Evolutionary conservation across 1,139 yeast species (phyloP).

Genomic region (Insectozyma bohioensis): DNA sequence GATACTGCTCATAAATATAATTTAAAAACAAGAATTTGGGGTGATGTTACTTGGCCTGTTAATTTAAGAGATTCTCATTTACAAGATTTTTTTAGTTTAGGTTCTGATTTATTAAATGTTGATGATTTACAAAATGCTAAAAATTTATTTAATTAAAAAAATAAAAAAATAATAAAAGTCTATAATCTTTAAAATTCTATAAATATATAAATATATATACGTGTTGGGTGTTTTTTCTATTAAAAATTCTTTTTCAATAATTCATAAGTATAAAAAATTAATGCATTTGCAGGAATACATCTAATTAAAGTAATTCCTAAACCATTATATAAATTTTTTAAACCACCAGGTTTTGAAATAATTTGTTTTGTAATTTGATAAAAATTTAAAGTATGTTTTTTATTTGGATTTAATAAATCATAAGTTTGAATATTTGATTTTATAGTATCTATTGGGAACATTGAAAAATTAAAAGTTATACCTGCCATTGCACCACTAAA

Average conservation of each 20-base stretch:
- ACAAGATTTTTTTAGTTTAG: slow-evolving; percentile 24
- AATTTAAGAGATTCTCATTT: slow-evolving; percentile 30
- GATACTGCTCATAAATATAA: slow-evolving; percentile 36
- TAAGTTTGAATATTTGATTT: slow-evolving; percentile 85
- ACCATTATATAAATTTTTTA: slow-evolving; percentile 77
- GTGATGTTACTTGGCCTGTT: slow-evolving; percentile 42
- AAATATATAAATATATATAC: slow-evolving; percentile 1
- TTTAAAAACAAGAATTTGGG: slow-evolving; percentile 45
- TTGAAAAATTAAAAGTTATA: slow-evolving; percentile 69
- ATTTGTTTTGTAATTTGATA: slow-evolving; percentile 30
- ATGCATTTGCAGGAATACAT: slow-evolving; percentile 88
- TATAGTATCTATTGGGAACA: slow-evolving; percentile 89
- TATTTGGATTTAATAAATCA: slow-evolving; percentile 21
- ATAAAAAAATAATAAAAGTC: not conserved
- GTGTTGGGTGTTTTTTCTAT: not conserved
- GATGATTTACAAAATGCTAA: slow-evolving; percentile 35
- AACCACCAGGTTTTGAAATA: slow-evolving; percentile 49
- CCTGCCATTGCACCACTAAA: slow-evolving; percentile 89
- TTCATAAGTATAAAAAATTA: slow-evolving; percentile 80
- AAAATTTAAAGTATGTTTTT: slow-evolving; percentile 9
- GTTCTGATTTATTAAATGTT: slow-evolving; percentile 41
- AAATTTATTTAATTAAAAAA: slow-evolving; percentile 17
- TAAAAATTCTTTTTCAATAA: slow-evolving; percentile 47
- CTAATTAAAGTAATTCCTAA: slow-evolving; percentile 78
- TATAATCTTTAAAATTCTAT: not conserved